Conservation (phyloP, 768 basidiomycete species). For the Baorangia bicolor region DNA sequence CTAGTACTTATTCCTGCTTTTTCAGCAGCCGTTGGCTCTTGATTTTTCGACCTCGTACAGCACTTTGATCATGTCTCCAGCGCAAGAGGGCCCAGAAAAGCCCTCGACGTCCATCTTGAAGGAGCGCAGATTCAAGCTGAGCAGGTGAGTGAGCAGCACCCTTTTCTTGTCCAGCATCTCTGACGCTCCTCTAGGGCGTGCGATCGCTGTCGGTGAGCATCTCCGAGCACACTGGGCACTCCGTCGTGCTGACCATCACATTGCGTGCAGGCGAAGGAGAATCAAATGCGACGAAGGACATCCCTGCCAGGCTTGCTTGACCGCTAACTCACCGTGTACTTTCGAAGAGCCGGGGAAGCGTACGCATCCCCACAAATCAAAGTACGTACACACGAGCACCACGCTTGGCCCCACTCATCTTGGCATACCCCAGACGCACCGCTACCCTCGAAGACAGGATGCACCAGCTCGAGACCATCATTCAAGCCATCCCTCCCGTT, state of each 20-base stretch:
- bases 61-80: constrained; percentile 27
- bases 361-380: constrained; percentile 85
- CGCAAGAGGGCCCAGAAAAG: constrained; percentile 43
- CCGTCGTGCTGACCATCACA: not conserved
- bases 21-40: not conserved
- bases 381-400: constrained; percentile 46
- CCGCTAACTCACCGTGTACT: constrained; percentile 77
- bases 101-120: constrained; percentile 55
- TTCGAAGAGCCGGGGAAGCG: constrained; percentile 88
- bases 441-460: constrained; percentile 85
- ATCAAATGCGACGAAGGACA: constrained; percentile 91
- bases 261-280: constrained; percentile 58
- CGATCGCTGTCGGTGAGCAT: constrained; percentile 83
- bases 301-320: constrained; percentile 85
- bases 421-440: constrained; percentile 51
- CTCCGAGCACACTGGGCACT: not conserved
- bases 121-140: constrained; percentile 84
- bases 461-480: constrained; percentile 83
- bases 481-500: constrained; percentile 80
- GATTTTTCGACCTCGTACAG: constrained; percentile 10
- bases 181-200: constrained; percentile 59
- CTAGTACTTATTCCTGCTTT: constrained; percentile 29
- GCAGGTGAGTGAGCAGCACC: constrained; percentile 52
- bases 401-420: constrained; percentile 8
- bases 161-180: not conserved